Base-by-base conservation (phyloP, 371 early-diverging fungal species). In the Mortierella sp. region DNA sequence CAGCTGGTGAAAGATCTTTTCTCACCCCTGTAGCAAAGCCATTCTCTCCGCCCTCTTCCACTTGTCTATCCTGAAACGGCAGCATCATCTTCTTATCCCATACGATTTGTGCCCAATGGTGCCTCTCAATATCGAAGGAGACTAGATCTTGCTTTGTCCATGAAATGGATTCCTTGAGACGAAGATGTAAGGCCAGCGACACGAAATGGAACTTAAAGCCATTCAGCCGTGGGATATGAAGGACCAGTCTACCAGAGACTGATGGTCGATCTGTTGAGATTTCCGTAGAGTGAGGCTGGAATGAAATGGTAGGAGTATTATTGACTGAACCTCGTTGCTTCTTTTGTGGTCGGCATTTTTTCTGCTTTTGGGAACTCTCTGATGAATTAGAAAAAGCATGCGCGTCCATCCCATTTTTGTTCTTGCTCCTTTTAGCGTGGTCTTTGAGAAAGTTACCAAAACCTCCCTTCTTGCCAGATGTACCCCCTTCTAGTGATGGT, bases 141-240 rank as follows among this genome's bases (percentile, higher is more conserved):
- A 70, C 66, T 15, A 80, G 60, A 56, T 80, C 81, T 49, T 80
- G 75, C 5, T 67, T 68, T 29, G 66, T 67, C 81, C 81, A 80
- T 10, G 68, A 40, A 13, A 80, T 80, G 40, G 81, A 64, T 49
- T 80, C 81, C 31, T 80, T 80, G 49, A 80, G 75, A 15, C 75
- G 67, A 28, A 80, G 62, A 64, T 80, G 72, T 15, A 80, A 49
- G 1, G 68, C 45, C 49, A 80, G 32, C 9, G 81, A 80, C 4
- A 75, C 72, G 58, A 80, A 80, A 13, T 70, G 75, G 35, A 80
- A 80, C 32, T 64, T 70, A 23, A 58, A 54, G 15, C 70, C 71
- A 4, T 35, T 49, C 4, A 75, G 19, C 26, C 61, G 51, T 26
- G 81, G 81, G 31, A 80, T 75, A 17, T 70, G 72, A 9, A 80